Conservation (phyloP, 2,329 filamentous ascomycete species). For the Trichoderma aggressivum region DNA sequence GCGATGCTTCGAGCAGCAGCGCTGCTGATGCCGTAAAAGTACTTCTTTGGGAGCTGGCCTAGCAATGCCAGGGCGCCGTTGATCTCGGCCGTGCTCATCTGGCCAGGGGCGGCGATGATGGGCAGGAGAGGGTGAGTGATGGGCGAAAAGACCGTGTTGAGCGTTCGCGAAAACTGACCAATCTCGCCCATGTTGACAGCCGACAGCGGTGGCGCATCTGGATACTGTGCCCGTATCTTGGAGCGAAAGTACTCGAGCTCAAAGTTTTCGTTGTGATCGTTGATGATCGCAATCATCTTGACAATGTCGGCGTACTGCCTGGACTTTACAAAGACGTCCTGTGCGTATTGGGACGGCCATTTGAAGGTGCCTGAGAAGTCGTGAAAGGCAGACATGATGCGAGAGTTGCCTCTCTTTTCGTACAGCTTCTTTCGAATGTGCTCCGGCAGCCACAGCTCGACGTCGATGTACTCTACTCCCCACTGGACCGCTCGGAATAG, state of each 20-base stretch:
- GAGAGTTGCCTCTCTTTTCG: conserved; percentile 70
- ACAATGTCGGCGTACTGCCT: conserved; percentile 77
- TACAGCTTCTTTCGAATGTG: conserved; percentile 65
- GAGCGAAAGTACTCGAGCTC: conserved; percentile 87
- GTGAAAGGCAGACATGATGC: conserved; percentile 89
- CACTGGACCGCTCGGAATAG: conserved; percentile 82
- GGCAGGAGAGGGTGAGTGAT: conserved; percentile 83
- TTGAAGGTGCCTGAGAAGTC: conserved; percentile 82
- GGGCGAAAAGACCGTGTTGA: conserved; percentile 83
- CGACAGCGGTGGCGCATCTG: conserved; percentile 69
- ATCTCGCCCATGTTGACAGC: conserved; percentile 84
- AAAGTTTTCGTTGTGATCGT: conserved; percentile 80
- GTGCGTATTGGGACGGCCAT: conserved; percentile 73
- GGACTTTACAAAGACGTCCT: conserved; percentile 68
- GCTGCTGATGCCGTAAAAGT: conserved; percentile 76
- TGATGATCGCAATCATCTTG: conserved; percentile 86
- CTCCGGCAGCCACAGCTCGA: conserved; percentile 83
- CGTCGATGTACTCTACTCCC: conserved; percentile 87
- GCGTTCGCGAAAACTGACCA: conserved; percentile 78
- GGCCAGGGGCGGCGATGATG: conserved; percentile 79
- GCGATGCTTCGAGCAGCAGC: conserved; percentile 60
- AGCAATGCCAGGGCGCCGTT: conserved; percentile 75
- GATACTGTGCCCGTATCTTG: conserved; percentile 65
- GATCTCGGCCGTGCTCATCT: conserved; percentile 82
- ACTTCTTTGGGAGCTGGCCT: conserved; percentile 74